Percentiles rank a stretch among this genome's conserved stretches.
phyloP scores from a whole-genome alignment of 345 rosid species.

The Dipteronia dyeriana region DNA sequence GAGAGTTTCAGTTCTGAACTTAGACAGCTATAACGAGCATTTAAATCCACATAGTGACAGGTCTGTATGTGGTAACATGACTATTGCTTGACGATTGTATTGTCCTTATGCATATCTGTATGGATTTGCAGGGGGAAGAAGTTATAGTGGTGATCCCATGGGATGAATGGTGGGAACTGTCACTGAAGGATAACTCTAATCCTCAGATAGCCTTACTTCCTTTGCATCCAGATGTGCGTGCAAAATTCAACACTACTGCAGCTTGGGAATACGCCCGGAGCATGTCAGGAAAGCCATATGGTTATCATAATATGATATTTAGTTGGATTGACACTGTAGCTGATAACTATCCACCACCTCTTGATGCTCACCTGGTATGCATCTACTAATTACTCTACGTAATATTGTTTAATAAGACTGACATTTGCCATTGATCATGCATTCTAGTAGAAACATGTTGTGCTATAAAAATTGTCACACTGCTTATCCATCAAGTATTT shows the following conservation, averaged over 20 bases:
- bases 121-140: conserved; percentile 81
- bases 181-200: conserved; percentile 83
- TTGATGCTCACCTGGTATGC: conserved; percentile 98
- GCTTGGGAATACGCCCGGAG: conserved; percentile 96
- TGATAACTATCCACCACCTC: conserved; percentile 97
- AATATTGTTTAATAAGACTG: not conserved
- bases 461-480: conserved; percentile 3
- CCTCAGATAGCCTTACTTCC: conserved; percentile 95
- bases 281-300: conserved; percentile 98
- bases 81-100: not conserved
- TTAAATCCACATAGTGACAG: not conserved
- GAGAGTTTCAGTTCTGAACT: not conserved
- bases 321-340: conserved; percentile 96
- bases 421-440: not conserved
- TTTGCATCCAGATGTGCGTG: conserved; percentile 73
- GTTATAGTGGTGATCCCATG: conserved; percentile 83
- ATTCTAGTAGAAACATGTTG: not conserved
- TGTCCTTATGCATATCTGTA: conserved; percentile 13
- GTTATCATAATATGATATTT: conserved; percentile 99
- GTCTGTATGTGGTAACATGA: not conserved
- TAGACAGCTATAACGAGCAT: not conserved
- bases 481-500: not conserved
- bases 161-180: conserved; percentile 97
- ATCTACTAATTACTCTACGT: conserved; percentile 8
- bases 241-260: conserved; percentile 77